Evolutionary conservation across 352 stramenopile genomes (phyloP).

Genomic region (Phytophthora sansomeana): DNA sequence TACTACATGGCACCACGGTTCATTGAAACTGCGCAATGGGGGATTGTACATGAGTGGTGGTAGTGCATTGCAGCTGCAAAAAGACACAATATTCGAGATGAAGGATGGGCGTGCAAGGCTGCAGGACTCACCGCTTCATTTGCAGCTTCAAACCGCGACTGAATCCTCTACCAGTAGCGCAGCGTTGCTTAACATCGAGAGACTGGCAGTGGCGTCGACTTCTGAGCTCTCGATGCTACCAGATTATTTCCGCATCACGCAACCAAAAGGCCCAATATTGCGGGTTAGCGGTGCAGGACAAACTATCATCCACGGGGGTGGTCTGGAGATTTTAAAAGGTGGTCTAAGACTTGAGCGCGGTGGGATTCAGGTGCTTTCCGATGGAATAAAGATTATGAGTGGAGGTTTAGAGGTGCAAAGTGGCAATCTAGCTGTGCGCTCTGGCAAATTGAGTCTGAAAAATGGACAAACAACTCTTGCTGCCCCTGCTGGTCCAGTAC

Average conservation of each 20-base stretch:
- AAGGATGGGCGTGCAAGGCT: conserved; percentile 52
- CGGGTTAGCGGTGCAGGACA: conserved; percentile 58
- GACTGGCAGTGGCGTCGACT: conserved; percentile 24
- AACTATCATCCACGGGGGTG: conserved; percentile 65
- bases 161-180: conserved; percentile 16
- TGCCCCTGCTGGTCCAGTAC: conserved; percentile 23
- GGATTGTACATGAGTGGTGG: conserved; percentile 36
- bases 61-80: conserved; percentile 52
- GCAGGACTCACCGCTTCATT: conserved; percentile 46
- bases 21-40: conserved; percentile 31
- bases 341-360: conserved; percentile 65
- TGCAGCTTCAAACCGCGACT: conserved; percentile 35
- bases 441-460: conserved; percentile 48
- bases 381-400: conserved; percentile 58
- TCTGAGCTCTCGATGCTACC: conserved; percentile 22
- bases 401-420: conserved; percentile 51
- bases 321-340: conserved; percentile 65
- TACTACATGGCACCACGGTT: conserved; percentile 37
- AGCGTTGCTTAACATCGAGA: conserved; percentile 52
- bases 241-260: conserved; percentile 63
- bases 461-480: conserved; percentile 48
- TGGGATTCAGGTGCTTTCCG: conserved; percentile 65
- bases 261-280: conserved; percentile 50
- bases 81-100: conserved; percentile 52
- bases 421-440: conserved; percentile 49